Evolutionary conservation across 208 protist genomes (phyloP), one percentile per base, ranked within the genome.

Genomic region (Porcisia hertigi): DNA sequence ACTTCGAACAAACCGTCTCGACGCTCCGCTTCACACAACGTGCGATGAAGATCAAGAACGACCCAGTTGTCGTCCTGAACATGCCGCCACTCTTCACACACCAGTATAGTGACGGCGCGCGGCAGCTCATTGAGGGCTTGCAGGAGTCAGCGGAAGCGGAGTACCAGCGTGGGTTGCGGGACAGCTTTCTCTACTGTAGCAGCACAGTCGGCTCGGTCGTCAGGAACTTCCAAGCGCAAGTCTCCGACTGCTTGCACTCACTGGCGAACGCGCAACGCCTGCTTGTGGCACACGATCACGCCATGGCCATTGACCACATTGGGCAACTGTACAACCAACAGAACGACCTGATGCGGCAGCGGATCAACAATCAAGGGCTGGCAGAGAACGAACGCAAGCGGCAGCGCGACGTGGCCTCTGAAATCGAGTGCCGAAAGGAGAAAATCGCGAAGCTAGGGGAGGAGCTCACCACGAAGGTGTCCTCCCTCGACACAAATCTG

Each of bases 11-110:
- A 74, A 96, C 92, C n/a, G 84, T 94, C 25, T 73, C 91, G 7
- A 86, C 91, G 16, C 80, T 98, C 16, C 91, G 91, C 66, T 98
- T 97, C 75, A 95, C 94, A 11, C 92, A 96, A 80, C 87, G 92
- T 4, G 92, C 92, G 36, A 95, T 94, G 89, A 93, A 94, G 77
- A 94, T 98, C 47, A 94, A 93, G 75, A 94, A 91, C 59, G 92
- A 98, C 78, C 94, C 94, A 3, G 88, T 96, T n/a, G 90, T 96
- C 63, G 70, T 95, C 30, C 81, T 96, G 14, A 84, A 84, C 52
- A 87, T 95, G 79, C 90, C 92, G 1, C 92, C 92, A 6, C 85
- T 96, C 39, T 94, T 96, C 66, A 87, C 86, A 11, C 92, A 96
- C 73, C 88, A 96, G 84, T 96, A 94, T 78, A 85, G 80, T 62